Conservation (phyloP, 2,329 filamentous ascomycete species). For the Aspergillus sp. region DNA sequence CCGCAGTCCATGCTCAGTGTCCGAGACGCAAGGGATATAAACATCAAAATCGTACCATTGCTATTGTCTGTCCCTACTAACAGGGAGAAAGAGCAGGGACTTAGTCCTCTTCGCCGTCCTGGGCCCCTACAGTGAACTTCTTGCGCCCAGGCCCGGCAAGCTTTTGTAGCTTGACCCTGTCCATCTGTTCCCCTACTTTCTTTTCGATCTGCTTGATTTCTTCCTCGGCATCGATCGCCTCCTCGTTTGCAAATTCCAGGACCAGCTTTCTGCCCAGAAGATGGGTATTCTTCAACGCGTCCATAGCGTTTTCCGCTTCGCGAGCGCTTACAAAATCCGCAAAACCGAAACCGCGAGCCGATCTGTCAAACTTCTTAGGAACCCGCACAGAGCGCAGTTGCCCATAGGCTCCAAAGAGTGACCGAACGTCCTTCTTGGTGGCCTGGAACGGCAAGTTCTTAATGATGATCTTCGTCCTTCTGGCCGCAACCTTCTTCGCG, state of each 20-base stretch:
- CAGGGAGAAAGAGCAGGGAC: constrained; percentile 35
- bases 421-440: constrained; percentile 85
- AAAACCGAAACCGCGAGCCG: constrained; percentile 91
- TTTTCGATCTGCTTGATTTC: constrained; percentile 96
- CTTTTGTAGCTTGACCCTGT: constrained; percentile 86
- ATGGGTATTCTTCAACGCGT: constrained; percentile 89
- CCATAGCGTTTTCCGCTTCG: constrained; percentile 88
- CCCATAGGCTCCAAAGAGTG: constrained; percentile 85
- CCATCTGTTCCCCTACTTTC: constrained; percentile 87
- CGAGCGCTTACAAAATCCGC: constrained; percentile 90
- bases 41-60: constrained; percentile 24
- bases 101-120: constrained; percentile 62
- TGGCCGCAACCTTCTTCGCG: constrained; percentile 74
- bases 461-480: constrained; percentile 89
- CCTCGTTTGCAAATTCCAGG: constrained; percentile 85
- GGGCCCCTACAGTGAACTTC: constrained; percentile 80
- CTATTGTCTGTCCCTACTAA: constrained; percentile 30
- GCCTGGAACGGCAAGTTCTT: constrained; percentile 98
- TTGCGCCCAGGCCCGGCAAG: constrained; percentile 79
- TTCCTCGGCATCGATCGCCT: constrained; percentile 87
- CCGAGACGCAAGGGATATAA: constrained; percentile 36
- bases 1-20: constrained; percentile 25
- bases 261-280: constrained; percentile 86
- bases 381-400: constrained; percentile 89
- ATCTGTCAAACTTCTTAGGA: constrained; percentile 90